These are phyloP conservation scores for Acanthamoeba culbertsoni DNA, from an alignment of 208 protist genomes.

Conservation along the genomic window DNA sequence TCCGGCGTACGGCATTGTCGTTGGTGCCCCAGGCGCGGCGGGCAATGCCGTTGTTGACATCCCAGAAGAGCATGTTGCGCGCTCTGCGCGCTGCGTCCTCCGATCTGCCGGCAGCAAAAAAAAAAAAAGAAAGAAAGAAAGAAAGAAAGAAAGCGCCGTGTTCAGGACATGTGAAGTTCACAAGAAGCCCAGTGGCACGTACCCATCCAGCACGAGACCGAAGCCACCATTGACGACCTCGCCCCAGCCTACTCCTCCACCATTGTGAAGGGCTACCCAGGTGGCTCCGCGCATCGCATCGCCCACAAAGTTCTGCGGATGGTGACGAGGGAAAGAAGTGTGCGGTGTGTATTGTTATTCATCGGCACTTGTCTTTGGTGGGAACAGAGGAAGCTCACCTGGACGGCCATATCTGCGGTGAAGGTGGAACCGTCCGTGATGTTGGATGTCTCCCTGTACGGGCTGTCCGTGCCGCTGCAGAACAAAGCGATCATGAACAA, in stretches of 20 bases:
- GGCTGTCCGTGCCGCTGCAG: conserved; percentile 79
- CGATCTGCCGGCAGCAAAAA: neutral
- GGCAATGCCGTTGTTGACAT: conserved; percentile 88
- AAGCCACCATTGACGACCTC: conserved; percentile 91
- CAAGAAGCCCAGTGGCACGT: neutral
- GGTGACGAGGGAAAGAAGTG: neutral
- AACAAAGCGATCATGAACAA: neutral
- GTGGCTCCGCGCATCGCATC: conserved; percentile 85
- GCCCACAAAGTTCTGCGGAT: conserved; percentile 73
- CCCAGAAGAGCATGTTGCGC: conserved; percentile 87
- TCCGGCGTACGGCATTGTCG: conserved; percentile 79
- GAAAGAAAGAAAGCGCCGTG: no score
- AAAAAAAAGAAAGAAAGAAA: neutral
- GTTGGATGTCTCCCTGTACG: conserved; percentile 89
- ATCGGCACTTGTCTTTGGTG: no score
- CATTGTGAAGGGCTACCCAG: conserved; percentile 89
- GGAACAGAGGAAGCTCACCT: conserved; percentile 63
- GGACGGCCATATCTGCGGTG: conserved; percentile 88
- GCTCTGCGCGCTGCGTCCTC: conserved; percentile 72
- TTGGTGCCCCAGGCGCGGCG: conserved; percentile 87
- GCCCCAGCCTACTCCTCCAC: conserved; percentile 89
- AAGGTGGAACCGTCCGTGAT: conserved; percentile 86
- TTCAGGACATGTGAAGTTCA: neutral
- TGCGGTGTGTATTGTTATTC: neutral
- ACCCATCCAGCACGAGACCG: conserved; percentile 89